Evolutionary conservation across 768 basidiomycete genomes (phyloP).

Genomic region (Pleurotus djamor): DNA sequence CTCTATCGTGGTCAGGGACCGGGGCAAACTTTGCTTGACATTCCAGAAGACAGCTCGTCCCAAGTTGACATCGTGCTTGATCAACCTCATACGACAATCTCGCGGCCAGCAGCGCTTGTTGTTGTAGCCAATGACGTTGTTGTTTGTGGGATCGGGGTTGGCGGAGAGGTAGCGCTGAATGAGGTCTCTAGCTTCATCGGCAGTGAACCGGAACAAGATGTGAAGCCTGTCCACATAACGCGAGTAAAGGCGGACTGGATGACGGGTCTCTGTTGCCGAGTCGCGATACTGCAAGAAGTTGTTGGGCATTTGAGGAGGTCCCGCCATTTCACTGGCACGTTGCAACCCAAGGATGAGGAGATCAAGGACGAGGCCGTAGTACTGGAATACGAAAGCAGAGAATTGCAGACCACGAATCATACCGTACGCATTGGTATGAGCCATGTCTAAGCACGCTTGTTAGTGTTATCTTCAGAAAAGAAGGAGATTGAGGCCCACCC

Average conservation of each 20-base stretch:
- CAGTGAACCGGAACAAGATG: conserved; percentile 96
- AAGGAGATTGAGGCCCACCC: conserved; percentile 27
- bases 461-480: background rate
- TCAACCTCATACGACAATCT: conserved; percentile 97
- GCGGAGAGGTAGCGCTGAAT: conserved; percentile 98
- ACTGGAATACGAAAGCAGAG: conserved; percentile 99
- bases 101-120: conserved; percentile 99
- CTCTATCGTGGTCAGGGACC: conserved; percentile 96
- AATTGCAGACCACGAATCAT: conserved; percentile 98
- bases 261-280: conserved; percentile 90
- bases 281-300: conserved; percentile 98
- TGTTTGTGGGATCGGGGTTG: conserved; percentile 98
- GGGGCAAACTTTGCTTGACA: conserved; percentile 93
- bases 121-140: conserved; percentile 99
- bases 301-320: conserved; percentile 96
- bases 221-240: conserved; percentile 95
- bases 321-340: conserved; percentile 98
- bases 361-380: conserved; percentile 94
- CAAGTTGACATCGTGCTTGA: conserved; percentile 99
- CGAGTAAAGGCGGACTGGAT: conserved; percentile 97
- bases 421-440: conserved; percentile 96
- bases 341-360: conserved; percentile 96
- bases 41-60: conserved; percentile 99
- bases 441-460: conserved; percentile 61
- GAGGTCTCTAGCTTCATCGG: conserved; percentile 95